Conservation (phyloP, 2,329 filamentous ascomycete genomes). For the Emergomyces pasteurianus region DNA sequence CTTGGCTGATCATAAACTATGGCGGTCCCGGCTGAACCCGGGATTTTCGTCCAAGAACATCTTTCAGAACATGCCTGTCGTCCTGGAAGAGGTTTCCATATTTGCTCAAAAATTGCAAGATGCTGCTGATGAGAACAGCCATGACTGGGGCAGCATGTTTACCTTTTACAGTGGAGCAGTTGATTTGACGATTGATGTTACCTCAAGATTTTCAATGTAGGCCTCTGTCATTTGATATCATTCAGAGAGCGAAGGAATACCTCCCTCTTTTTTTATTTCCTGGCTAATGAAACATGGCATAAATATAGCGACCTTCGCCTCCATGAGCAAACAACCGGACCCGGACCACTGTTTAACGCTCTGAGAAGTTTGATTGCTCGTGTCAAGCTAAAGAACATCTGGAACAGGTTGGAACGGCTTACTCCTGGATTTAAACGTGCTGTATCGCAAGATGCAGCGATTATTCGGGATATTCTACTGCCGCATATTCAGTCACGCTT, state of each 20-base stretch:
- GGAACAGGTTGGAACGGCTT: neutral
- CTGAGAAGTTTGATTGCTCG: neutral
- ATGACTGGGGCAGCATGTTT: neutral
- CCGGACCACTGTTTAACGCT: neutral
- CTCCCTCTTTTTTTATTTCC: neutral
- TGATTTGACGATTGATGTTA: neutral
- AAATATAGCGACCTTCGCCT: neutral
- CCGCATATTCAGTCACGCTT: neutral
- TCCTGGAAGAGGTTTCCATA: neutral
- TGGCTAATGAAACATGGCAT: neutral
- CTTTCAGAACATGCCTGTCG: neutral
- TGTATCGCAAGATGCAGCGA: neutral
- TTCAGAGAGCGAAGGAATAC: neutral
- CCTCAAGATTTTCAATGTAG: neutral
- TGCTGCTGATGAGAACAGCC: neutral
- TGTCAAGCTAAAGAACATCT: conserved; percentile 3
- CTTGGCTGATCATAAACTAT: conserved; percentile 1
- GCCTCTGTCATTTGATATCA: neutral
- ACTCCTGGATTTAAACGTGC: neutral
- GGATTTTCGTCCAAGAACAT: neutral
- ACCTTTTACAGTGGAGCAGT: neutral
- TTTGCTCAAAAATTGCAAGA: neutral
- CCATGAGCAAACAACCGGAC: neutral
- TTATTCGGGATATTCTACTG: neutral
- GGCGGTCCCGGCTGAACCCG: neutral